These are phyloP conservation scores for Cynara cardunculus DNA, from an alignment of 129 eudicot species.

Conservation along the genomic window DNA sequence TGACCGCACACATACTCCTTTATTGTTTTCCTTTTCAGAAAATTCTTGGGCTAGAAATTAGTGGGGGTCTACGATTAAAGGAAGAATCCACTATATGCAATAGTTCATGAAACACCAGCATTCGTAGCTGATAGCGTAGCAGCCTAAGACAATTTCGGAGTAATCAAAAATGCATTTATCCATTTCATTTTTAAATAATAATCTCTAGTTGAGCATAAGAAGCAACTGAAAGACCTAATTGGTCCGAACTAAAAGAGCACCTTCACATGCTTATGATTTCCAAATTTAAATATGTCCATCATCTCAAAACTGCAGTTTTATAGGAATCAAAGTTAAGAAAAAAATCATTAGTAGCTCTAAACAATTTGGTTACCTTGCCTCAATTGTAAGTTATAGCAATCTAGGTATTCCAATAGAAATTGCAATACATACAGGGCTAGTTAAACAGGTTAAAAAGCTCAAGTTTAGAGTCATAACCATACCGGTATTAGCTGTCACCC, in stretches of 20 bases:
- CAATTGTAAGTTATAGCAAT: background rate
- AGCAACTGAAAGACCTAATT: background rate
- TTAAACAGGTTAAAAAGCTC: background rate
- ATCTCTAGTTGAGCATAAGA: background rate
- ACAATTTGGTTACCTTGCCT: background rate
- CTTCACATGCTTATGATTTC: slow-evolving; percentile 9
- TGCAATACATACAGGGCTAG: background rate
- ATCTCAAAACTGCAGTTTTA: background rate
- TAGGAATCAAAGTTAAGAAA: background rate
- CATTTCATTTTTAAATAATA: background rate
- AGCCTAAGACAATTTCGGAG: background rate
- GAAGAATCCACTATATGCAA: slow-evolving; percentile 1
- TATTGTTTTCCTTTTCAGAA: background rate
- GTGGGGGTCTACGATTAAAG: background rate
- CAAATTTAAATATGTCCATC: background rate
- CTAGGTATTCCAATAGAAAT: slow-evolving; percentile 3
- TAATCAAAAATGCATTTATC: background rate
- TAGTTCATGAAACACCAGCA: background rate
- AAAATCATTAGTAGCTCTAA: background rate
- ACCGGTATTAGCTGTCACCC: slow-evolving; percentile 92
- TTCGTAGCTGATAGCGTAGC: slow-evolving; percentile 9
- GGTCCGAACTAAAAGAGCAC: background rate
- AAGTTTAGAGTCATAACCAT: slow-evolving; percentile 11
- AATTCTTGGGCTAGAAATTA: background rate
- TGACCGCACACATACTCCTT: background rate